Base-by-base conservation (phyloP, 2,329 filamentous ascomycete species). In the Paraconiothyrium brasiliense region DNA sequence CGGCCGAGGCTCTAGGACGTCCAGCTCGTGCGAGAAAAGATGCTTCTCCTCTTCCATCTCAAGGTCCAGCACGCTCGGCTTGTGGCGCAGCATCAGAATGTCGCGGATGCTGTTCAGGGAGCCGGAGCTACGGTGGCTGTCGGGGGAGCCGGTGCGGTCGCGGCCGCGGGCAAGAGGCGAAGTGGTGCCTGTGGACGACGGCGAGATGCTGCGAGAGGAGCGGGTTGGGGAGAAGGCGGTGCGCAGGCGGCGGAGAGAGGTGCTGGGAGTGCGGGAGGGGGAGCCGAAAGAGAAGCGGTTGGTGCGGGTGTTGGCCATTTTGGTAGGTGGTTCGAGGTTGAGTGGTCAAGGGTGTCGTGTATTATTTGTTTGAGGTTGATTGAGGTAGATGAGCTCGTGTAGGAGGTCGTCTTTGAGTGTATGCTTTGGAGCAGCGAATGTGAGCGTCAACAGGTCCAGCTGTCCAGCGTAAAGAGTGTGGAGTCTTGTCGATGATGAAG, bases 181-280 rank as follows among this genome's bases (percentile, higher is more conserved):
- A 3, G 73, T 76, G 57, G 73, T 75, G 54, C 61, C 62, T 10
- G 67, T 72, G 48, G 67, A 70, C 27, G 65, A 63, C 32, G 68
- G 30, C 7, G 75, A 74, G 22, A 63, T 61, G 22, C 72, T 74
- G 70, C 73, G 75, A 49, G 62, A 51, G 32, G 72, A 69, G 63
- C 74, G 74, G 48, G 66, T 71, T n/a, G 76, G 73, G 32, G 67
- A 70, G 72, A 78, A 76, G 62, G 75, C 76, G 16, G 75, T 77
- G 47, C 68, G 67, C 59, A 78, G 72, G 60, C 72, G 71, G 63
- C 71, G 74, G 63, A 76, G 72, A 43, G 69, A 73, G 60, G 60
- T 62, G 27, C 62, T 62, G 22, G 73, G 67, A 57, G 64, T 70
- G 69, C 76, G 76, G 57, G 76, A 66, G 35, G 74, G 55, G 34